A percentile compares a stretch with the other conserved stretches of the same genome.
These are phyloP conservation scores for Aspergillus oerlinghausenensis DNA, from an alignment of 2,329 filamentous ascomycete genomes.

Conservation along the genomic window DNA sequence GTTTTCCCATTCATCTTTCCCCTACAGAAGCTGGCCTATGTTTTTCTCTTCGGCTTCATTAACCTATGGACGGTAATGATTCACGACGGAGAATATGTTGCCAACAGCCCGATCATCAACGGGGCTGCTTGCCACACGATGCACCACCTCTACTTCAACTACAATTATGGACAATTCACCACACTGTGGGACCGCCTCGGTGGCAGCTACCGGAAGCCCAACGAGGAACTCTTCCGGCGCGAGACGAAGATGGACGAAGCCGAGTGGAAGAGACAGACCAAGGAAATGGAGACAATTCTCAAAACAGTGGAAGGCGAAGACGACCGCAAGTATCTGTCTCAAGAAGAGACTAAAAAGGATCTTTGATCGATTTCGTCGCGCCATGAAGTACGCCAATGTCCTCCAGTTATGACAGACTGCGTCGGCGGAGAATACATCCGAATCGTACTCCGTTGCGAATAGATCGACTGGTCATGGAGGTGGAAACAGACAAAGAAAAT, in stretches of 20 bases:
- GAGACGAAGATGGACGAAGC: conserved; percentile 78
- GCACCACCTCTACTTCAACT: conserved; percentile 84
- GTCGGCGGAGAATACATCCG: not conserved
- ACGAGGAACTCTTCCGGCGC: conserved; percentile 76
- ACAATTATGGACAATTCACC: conserved; percentile 93
- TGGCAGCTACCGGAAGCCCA: conserved; percentile 80
- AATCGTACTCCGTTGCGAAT: not conserved
- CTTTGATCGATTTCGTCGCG: conserved; percentile 19
- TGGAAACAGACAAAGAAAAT: not conserved
- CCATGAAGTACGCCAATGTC: not conserved
- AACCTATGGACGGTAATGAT: conserved; percentile 98
- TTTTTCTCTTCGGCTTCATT: conserved; percentile 82
- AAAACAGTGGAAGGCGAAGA: conserved; percentile 64
- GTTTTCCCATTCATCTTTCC: conserved; percentile 90
- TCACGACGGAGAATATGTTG: conserved; percentile 89
- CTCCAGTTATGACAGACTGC: not conserved
- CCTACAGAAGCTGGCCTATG: conserved; percentile 83
- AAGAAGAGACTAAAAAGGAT: conserved; percentile 33
- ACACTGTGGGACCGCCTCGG: conserved; percentile 87
- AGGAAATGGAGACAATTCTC: conserved; percentile 71
- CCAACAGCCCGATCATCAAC: conserved; percentile 87
- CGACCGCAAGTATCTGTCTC: conserved; percentile 40
- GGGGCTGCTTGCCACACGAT: conserved; percentile 90
- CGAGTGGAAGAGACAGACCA: conserved; percentile 73
- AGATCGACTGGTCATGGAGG: not conserved